Percentiles rank a stretch among this genome's conserved stretches.
These are phyloP conservation scores for Uncinocarpus reesii DNA, from an alignment of 2,329 filamentous ascomycete species.

Conservation along the genomic window DNA sequence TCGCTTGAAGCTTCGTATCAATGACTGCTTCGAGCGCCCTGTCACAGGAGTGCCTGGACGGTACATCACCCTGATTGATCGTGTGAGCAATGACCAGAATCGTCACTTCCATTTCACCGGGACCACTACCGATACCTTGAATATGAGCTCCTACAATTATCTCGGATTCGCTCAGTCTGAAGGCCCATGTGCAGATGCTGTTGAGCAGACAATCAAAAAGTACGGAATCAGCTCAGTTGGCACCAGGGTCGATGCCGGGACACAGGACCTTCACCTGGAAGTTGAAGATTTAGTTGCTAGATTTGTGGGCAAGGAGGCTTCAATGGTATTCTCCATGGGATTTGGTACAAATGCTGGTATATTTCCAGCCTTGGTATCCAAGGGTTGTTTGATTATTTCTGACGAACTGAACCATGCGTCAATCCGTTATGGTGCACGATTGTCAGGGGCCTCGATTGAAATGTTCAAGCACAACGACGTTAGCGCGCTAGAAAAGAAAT, in stretches of 20 bases:
- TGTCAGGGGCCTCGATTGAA: slow-evolving; percentile 87
- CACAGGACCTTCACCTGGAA: slow-evolving; percentile 74
- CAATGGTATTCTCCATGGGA: slow-evolving; percentile 98
- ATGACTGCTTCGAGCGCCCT: slow-evolving; percentile 90
- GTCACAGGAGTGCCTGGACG: slow-evolving; percentile 88
- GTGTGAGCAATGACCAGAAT: slow-evolving; percentile 85
- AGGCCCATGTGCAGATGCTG: slow-evolving; percentile 86
- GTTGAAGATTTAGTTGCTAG: slow-evolving; percentile 80
- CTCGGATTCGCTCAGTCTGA: slow-evolving; percentile 97
- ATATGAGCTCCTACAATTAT: slow-evolving; percentile 99
- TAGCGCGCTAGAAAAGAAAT: slow-evolving; percentile 68
- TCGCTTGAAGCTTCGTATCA: slow-evolving; percentile 83
- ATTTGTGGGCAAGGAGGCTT: slow-evolving; percentile 87
- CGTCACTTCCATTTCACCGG: slow-evolving; percentile 79
- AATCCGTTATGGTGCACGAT: slow-evolving; percentile 85
- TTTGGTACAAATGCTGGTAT: slow-evolving; percentile 91
- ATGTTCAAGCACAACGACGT: slow-evolving; percentile 99
- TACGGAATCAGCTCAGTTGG: slow-evolving; percentile 78
- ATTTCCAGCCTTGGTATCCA: slow-evolving; percentile 84
- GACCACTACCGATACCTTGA: slow-evolving; percentile 85
- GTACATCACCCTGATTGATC: slow-evolving; percentile 85
- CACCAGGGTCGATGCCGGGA: slow-evolving; percentile 72
- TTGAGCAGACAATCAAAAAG: slow-evolving; percentile 73
- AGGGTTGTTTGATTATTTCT: slow-evolving; percentile 87
- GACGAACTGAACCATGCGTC: slow-evolving; percentile 98